Evolutionary conservation across 1,284 basidiomycete species (phyloP).

Genomic region (Tranzscheliella williamsii): DNA sequence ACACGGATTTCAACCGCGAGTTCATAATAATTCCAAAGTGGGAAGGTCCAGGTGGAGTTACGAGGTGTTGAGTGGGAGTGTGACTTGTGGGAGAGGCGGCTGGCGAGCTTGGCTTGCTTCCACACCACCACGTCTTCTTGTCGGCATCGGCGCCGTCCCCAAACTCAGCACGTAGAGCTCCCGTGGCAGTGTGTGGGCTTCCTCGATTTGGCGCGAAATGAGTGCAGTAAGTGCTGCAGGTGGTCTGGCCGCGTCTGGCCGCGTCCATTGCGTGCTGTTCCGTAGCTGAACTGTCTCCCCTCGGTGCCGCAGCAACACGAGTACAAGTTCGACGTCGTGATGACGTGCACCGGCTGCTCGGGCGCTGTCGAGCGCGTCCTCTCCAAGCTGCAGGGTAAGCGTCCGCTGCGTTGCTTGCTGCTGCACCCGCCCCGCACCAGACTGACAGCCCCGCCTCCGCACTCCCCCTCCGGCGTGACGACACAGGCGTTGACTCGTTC

Average conservation of each 20-base stretch:
- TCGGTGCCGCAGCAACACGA: slow-evolving; percentile 39
- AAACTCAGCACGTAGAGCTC: too few relatives aligned
- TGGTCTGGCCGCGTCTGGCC: not conserved
- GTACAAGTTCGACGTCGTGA: slow-evolving; percentile 73
- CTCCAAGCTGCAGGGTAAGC: slow-evolving; percentile 68
- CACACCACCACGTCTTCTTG: too few relatives aligned
- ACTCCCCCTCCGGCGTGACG: not conserved
- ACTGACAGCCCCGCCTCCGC: not conserved
- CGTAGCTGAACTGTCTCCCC: not conserved
- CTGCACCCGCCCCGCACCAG: not conserved
- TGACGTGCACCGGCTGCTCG: slow-evolving; percentile 81
- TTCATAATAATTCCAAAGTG: too few relatives aligned
- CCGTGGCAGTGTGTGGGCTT: not conserved
- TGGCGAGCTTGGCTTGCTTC: too few relatives aligned
- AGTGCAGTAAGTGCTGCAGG: too few relatives aligned
- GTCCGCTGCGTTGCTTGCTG: not conserved
- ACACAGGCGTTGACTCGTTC: slow-evolving; percentile 42
- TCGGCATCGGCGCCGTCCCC: too few relatives aligned
- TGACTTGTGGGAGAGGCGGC: too few relatives aligned
- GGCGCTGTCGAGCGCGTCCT: slow-evolving; percentile 76
- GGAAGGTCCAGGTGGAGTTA: too few relatives aligned
- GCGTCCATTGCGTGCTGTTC: not conserved
- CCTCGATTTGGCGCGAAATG: not conserved
- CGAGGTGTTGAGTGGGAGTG: too few relatives aligned
- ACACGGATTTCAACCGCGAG: too few relatives aligned